These are phyloP conservation scores for Aspergillus tubingensis DNA, from an alignment of 2,329 filamentous ascomycete genomes.

Conservation along the genomic window DNA sequence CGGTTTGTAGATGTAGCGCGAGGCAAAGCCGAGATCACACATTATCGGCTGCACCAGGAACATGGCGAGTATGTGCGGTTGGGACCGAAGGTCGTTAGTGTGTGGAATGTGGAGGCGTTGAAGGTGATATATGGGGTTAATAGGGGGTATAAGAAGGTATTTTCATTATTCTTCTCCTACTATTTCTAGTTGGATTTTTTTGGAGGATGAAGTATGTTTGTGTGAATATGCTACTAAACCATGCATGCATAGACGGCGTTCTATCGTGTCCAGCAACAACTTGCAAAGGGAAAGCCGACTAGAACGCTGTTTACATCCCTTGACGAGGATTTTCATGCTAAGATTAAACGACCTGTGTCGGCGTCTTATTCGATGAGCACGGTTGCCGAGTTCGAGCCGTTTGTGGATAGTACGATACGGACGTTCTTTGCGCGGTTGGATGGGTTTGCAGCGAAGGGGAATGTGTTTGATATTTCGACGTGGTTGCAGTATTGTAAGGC, in stretches of 20 bases:
- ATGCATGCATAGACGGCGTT: not conserved
- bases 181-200: too few relatives aligned
- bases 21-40: not conserved
- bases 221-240: not conserved
- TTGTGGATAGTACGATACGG: constrained; percentile 34
- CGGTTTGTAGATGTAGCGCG: not conserved
- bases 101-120: constrained; percentile 21
- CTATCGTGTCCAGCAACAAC: not conserved
- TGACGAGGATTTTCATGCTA: constrained; percentile 32
- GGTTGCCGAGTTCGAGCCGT: constrained; percentile 42
- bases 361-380: constrained; percentile 46
- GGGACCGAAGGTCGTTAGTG: constrained; percentile 23
- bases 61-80: not conserved
- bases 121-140: constrained; percentile 27
- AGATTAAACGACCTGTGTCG: constrained; percentile 43
- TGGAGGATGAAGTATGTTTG: too few relatives aligned
- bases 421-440: not conserved
- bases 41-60: not conserved
- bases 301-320: not conserved
- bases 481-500: constrained; percentile 31
- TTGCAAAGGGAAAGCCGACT: not conserved
- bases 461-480: constrained; percentile 30
- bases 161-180: too few relatives aligned
- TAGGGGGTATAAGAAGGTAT: constrained; percentile 21
- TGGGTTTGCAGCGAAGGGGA: not conserved